phyloP scores from a whole-genome alignment of 805 yeast genomes.

The Sporopachydermia lactativora region DNA sequence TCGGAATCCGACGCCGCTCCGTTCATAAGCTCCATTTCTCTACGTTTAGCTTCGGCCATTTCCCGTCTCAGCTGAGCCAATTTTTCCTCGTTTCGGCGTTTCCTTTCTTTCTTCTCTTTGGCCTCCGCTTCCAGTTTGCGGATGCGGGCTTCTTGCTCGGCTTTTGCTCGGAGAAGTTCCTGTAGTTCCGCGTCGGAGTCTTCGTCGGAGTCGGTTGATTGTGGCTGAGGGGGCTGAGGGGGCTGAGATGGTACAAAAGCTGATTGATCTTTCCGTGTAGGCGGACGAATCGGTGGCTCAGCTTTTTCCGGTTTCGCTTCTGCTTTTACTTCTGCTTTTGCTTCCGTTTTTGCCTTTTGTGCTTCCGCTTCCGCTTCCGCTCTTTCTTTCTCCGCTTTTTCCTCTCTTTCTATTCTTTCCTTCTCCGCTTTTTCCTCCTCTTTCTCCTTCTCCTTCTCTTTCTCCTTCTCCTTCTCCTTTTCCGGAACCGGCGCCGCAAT shows the following conservation, averaged over 20 bases:
- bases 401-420: not conserved
- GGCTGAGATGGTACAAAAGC: not conserved
- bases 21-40: slow-evolving; percentile 54
- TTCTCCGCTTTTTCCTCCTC: not conserved
- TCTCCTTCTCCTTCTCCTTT: not conserved
- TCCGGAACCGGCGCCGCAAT: slow-evolving; percentile 1
- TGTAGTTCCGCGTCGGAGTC: slow-evolving; percentile 14
- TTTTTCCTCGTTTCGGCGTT: slow-evolving; percentile 6
- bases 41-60: slow-evolving; percentile 7
- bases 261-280: not conserved
- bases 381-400: not conserved
- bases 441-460: not conserved
- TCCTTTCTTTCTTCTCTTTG: slow-evolving; percentile 12
- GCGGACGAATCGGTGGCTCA: not conserved
- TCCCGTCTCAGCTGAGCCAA: slow-evolving; percentile 7
- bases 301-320: slow-evolving; percentile 2
- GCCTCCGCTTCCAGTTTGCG: slow-evolving; percentile 14
- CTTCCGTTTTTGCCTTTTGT: not conserved
- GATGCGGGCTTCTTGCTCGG: slow-evolving; percentile 10
- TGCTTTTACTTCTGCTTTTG: not conserved
- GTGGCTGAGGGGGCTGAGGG: not conserved
- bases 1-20: slow-evolving; percentile 45
- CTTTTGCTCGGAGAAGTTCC: slow-evolving; percentile 8
- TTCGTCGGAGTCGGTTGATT: slow-evolving; percentile 22
- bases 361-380: not conserved